Evolutionary conservation across 768 basidiomycete species (phyloP).

Genomic region (Porpolomopsis calyptriformis): DNA sequence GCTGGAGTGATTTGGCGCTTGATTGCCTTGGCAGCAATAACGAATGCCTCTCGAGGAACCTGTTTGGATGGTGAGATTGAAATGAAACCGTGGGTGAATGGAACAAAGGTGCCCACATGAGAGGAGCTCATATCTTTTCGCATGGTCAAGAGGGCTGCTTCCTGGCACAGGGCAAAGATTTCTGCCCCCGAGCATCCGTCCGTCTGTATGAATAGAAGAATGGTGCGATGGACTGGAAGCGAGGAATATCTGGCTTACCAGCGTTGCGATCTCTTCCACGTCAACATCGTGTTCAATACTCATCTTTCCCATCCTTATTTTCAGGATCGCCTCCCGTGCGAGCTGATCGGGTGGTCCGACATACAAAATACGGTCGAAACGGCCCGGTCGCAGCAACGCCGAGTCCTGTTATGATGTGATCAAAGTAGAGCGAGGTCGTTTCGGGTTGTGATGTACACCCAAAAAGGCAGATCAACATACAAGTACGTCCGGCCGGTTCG

Average conservation of each 20-base stretch:
- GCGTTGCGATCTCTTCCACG: constrained; percentile 49
- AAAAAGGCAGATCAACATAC: constrained; percentile 32
- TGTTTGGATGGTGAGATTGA: constrained; percentile 21
- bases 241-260: constrained; percentile 34
- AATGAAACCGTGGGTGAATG: not conserved
- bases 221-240: constrained; percentile 1
- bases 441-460: no score
- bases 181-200: constrained; percentile 97
- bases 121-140: constrained; percentile 70
- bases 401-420: constrained; percentile 68
- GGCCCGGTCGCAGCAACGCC: constrained; percentile 89
- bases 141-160: constrained; percentile 92
- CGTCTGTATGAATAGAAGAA: constrained; percentile 40
- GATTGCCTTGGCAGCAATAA: constrained; percentile 58
- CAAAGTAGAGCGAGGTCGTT: no score
- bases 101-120: constrained; percentile 39
- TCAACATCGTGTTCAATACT: constrained; percentile 63
- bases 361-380: constrained; percentile 88
- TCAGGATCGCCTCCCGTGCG: constrained; percentile 77
- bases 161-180: constrained; percentile 84
- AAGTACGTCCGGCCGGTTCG: constrained; percentile 89
- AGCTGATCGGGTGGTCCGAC: constrained; percentile 82
- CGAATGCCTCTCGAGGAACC: constrained; percentile 69
- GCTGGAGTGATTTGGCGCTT: constrained; percentile 78
- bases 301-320: constrained; percentile 72